These are phyloP conservation scores for Linnemannia hyalina DNA, from an alignment of 192 early-diverging fungal genomes.

Conservation along the genomic window DNA sequence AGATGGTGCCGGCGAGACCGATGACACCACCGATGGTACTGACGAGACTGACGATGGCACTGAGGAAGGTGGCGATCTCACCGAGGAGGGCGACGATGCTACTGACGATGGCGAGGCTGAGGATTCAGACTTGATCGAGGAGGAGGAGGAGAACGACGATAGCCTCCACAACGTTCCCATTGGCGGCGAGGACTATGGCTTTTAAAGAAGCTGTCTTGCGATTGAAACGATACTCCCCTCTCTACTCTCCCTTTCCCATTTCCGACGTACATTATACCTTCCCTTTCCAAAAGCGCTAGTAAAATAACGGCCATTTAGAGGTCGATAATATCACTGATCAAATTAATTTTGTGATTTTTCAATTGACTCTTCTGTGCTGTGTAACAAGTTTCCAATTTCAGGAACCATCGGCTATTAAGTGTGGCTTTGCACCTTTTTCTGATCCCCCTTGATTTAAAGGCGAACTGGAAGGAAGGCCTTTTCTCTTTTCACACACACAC, in stretches of 20 bases:
- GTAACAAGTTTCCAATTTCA: background rate
- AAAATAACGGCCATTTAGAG: no score
- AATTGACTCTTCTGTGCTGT: background rate
- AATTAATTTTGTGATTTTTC: background rate
- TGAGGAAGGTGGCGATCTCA: background rate
- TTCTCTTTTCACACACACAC: background rate
- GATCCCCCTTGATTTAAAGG: background rate
- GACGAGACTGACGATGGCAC: background rate
- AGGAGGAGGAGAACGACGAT: background rate
- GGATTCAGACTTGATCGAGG: background rate
- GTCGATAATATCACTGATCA: no score
- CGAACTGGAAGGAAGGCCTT: background rate
- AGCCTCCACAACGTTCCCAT: background rate
- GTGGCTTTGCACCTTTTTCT: background rate
- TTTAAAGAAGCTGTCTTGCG: no score
- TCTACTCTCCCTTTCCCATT: no score
- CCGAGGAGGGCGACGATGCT: background rate
- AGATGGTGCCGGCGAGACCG: background rate
- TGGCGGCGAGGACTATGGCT: no score
- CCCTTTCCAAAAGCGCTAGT: no score
- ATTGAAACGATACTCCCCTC: no score
- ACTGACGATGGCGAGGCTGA: background rate
- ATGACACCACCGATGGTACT: background rate
- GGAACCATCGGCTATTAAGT: background rate
- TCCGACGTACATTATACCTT: no score